These are phyloP conservation scores for Ogataea degrootiae DNA, from an alignment of 805 yeast species.

Conservation along the genomic window DNA sequence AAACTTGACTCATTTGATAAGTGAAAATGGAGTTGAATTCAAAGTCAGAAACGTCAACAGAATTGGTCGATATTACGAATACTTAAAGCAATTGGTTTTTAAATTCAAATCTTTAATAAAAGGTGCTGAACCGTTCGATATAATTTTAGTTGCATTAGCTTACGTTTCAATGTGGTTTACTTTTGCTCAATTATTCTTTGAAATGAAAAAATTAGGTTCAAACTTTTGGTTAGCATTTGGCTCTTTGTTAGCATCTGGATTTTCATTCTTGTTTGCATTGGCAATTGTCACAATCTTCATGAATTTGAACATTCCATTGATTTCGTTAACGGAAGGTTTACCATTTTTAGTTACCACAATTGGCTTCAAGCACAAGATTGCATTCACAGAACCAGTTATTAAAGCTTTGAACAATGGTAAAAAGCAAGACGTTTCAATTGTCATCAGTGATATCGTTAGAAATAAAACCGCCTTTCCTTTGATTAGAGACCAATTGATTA, in stretches of 20 bases:
- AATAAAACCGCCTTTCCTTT: slow-evolving; percentile 43
- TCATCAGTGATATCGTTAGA: slow-evolving; percentile 27
- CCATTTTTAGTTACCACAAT: slow-evolving; percentile 90
- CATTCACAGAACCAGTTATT: slow-evolving; percentile 59
- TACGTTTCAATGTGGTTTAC: slow-evolving; percentile 88
- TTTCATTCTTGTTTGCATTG: slow-evolving; percentile 79
- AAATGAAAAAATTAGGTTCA: slow-evolving; percentile 75
- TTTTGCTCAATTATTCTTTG: slow-evolving; percentile 64
- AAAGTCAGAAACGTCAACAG: slow-evolving; percentile 54
- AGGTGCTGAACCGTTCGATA: slow-evolving; percentile 83
- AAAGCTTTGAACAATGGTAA: slow-evolving; percentile 31
- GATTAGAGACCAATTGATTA: slow-evolving; percentile 71
- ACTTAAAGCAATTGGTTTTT: slow-evolving; percentile 35
- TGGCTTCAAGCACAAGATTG: slow-evolving; percentile 84
- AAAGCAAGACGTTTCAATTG: slow-evolving; percentile 27
- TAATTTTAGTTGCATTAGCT: slow-evolving; percentile 71
- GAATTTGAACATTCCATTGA: slow-evolving; percentile 59
- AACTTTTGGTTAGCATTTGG: slow-evolving; percentile 83
- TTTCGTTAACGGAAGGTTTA: slow-evolving; percentile 80
- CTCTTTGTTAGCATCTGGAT: slow-evolving; percentile 70
- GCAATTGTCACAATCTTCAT: slow-evolving; percentile 54
- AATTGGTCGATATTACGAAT: slow-evolving; percentile 52
- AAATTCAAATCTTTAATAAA: slow-evolving; percentile 44
- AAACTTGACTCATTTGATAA: slow-evolving; percentile 14
- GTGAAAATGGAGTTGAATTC: slow-evolving; percentile 50